Evolutionary conservation across 2,329 filamentous ascomycete genomes (phyloP), one percentile per base, ranked within the genome.

Genomic region (Beauveria pseudobassiana): DNA sequence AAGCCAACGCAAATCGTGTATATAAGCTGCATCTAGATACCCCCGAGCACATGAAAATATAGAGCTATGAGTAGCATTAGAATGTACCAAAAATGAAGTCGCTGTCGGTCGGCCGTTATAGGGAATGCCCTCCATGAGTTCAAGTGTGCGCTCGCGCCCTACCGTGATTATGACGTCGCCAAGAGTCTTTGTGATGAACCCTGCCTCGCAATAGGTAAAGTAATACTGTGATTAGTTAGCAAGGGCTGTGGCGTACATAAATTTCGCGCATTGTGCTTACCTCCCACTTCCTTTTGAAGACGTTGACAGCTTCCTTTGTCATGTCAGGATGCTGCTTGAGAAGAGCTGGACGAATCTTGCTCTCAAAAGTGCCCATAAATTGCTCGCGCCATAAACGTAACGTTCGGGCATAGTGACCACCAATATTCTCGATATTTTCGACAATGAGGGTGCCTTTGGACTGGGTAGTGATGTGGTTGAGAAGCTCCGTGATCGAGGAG

Each of bases 161-260:
- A 89, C 84, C 0, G 86, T 90, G 64, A 92, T 84, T 55, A 91
- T 89, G 1, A 86, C 85, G 73, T 91, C 88, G 2, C 87, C 87
- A 22, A 91, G 71, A 2, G 86, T 89, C 74, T 90, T 90, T 6
- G 85, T 88, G 62, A 82, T 76, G 68, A 91, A 91, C 0, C 87
- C 88, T 45, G 87, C 87, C 71, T 91, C 88, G 64, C 87, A 90
- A 70, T 91, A 91, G 24, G 82, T 79, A 72, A 91, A 91, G 70
- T 91, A 91, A 68, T 90, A 91, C 77, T 85, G 64, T 3, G 16
- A 26, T 5, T 2, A 18, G 24, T 46, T 61, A 42, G 34, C 48
- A 53, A 30, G 9, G 3, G n/a, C 10, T 30, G 14, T 10, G 34
- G 12, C 16, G 14, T 3, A 9, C 3, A n/a, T 3, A 7, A 20